Conservation (phyloP, 768 basidiomycete species). For the Flagelloscypha sp. region DNA sequence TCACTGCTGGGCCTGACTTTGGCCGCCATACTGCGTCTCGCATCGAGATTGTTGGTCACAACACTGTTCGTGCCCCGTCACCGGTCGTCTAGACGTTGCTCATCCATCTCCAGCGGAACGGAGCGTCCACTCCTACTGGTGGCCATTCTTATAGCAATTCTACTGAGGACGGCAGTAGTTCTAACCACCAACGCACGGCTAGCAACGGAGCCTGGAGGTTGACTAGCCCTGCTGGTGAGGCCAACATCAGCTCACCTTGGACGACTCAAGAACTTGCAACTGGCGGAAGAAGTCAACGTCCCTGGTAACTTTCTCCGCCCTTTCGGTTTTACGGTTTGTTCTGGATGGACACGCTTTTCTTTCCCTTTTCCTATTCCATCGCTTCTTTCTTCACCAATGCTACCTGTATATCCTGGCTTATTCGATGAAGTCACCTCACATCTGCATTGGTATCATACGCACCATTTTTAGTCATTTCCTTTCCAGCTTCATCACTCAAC, state of each 20-base stretch:
- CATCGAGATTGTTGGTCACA: constrained; percentile 65
- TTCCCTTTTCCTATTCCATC: no score
- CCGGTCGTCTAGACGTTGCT: constrained; percentile 41
- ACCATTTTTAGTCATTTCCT: no score
- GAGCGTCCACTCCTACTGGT: constrained; percentile 52
- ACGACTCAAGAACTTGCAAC: constrained; percentile 42
- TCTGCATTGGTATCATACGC: no score
- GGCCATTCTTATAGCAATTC: constrained; percentile 37
- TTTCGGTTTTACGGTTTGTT: no score
- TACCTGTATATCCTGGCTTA: no score
- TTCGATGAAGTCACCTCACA: no score
- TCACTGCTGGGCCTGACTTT: constrained; percentile 80
- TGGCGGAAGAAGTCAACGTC: constrained; percentile 17
- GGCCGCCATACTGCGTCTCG: constrained; percentile 68
- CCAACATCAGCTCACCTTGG: constrained; percentile 53
- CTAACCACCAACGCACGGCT: constrained; percentile 35
- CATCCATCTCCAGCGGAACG: constrained; percentile 73
- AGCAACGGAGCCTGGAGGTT: no score
- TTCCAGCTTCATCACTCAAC: no score
- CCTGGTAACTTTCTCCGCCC: no score
- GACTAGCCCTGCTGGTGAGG: constrained; percentile 50
- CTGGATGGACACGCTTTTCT: no score
- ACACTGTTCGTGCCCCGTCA: constrained; percentile 31
- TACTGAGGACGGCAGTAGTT: constrained; percentile 30
- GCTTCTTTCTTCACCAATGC: no score